Base-by-base conservation (phyloP, 1,284 basidiomycete genomes). In the Apiotrichum domesticum region DNA sequence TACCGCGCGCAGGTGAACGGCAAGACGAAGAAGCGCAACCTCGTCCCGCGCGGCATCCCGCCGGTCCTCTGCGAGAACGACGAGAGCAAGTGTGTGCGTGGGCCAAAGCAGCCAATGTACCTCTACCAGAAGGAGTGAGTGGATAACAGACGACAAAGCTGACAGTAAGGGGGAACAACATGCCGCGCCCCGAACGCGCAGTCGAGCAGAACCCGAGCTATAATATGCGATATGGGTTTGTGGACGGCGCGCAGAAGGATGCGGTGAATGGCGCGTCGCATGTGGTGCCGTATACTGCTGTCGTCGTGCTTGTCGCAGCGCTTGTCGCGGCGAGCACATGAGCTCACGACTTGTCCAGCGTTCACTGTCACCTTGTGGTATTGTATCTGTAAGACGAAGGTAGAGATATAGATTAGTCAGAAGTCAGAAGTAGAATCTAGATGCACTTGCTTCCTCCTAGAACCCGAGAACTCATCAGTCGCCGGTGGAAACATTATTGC, bases 1-100 rank as follows among this genome's bases (percentile, higher is more conserved):
- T 89, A 88, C 80, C 82, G 83, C 63, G 89, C 87, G 77, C 80
- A 82, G 49, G 76, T 88, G 46, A 83, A 83, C 1, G 80, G 80
- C 46, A 42, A 57, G 37, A 56, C 51, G n/a, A 46, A 57, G 45
- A 78, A 64, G 8, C 44, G 45, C 45, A 56, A 57, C 41, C 5
- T 21, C 4, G 43, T 44, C 13, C 15, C 14, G 4, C 78, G 80
- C 2, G 72, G 80, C 4, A 77, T 78, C 33, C 74, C 85, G 13
- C 59, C 64, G 34, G 63, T 70, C 3, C 67, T 68, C 32, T 78
- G 76, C 58, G 61, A 52, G n/a, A 57, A 52, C 46, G 63, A 72
- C 51, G 43, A 64, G 35, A 39, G 48, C 33, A 61, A 54, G 5
- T 77, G 75, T 52, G 62, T 74, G 41, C 64, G 62, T 37, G 69